Evolutionary conservation across 2,329 filamentous ascomycete species (phyloP).

Genomic region (Ilyonectria sp.): DNA sequence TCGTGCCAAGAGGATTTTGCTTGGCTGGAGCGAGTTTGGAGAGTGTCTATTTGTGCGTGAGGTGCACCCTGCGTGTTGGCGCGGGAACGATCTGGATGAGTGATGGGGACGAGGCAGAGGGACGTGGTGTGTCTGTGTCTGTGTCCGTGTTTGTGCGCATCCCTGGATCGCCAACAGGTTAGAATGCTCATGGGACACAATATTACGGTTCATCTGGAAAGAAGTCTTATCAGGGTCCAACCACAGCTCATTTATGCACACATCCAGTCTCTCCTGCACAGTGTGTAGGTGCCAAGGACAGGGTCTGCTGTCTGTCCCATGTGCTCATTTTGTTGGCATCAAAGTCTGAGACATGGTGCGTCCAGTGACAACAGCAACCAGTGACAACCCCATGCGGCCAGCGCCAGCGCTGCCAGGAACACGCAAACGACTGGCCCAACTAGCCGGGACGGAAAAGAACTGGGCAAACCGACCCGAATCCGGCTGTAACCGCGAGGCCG

Average conservation of each 20-base stretch:
- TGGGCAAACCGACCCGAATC: background rate
- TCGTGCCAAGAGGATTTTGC: slow-evolving; percentile 25
- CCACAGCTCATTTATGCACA: background rate
- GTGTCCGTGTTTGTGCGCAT: background rate
- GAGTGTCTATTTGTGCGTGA: slow-evolving; percentile 4
- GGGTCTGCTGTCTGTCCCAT: slow-evolving; percentile 41
- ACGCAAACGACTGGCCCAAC: slow-evolving; percentile 1
- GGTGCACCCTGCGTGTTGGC: background rate
- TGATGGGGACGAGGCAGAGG: background rate
- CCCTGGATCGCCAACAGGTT: slow-evolving; percentile 3
- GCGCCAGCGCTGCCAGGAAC: slow-evolving; percentile 19
- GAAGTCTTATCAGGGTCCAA: background rate
- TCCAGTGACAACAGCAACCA: slow-evolving; percentile 6
- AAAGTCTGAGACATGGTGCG: slow-evolving; percentile 38
- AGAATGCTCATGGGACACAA: slow-evolving; percentile 2
- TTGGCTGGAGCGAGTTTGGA: slow-evolving; percentile 24
- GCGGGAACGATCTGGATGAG: slow-evolving; percentile 12
- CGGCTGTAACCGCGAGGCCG: background rate
- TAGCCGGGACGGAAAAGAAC: background rate
- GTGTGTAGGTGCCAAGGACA: slow-evolving; percentile 17
- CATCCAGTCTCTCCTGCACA: background rate
- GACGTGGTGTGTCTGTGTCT: slow-evolving; percentile 1
- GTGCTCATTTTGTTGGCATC: slow-evolving; percentile 29
- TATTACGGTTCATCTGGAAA: slow-evolving; percentile 4
- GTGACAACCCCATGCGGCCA: slow-evolving; percentile 16